phyloP scores from a whole-genome alignment of 1,284 basidiomycete species.

The Cryptococcus maquisensis region DNA sequence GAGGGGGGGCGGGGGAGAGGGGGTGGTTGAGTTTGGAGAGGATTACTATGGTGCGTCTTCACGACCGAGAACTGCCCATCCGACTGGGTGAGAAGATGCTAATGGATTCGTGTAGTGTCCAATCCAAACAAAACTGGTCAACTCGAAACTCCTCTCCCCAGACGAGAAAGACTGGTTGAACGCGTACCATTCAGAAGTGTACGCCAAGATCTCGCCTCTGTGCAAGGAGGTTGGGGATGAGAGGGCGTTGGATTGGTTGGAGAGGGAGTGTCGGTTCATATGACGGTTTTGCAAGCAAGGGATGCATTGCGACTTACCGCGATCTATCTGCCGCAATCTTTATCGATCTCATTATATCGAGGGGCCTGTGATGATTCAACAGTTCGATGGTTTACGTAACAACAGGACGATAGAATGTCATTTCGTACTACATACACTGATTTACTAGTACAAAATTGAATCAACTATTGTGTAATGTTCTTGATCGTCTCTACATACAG shows the following conservation, averaged over 20 bases:
- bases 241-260: slow-evolving; percentile 72
- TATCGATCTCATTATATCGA: too few species aligned
- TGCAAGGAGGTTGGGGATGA: slow-evolving; percentile 58
- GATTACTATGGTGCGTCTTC: slow-evolving; percentile 66
- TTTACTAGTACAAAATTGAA: too few species aligned
- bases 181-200: slow-evolving; percentile 73
- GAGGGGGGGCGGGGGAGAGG: slow-evolving; percentile 78
- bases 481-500: too few species aligned
- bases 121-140: slow-evolving; percentile 80
- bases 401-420: too few species aligned
- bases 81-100: too few species aligned
- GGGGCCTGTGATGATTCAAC: too few species aligned
- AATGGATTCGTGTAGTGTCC: slow-evolving; percentile 58
- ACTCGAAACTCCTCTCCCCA: slow-evolving; percentile 59
- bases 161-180: slow-evolving; percentile 80
- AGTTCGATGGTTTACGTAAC: too few species aligned
- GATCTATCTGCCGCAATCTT: too few species aligned
- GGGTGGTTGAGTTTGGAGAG: slow-evolving; percentile 78
- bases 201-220: slow-evolving; percentile 70
- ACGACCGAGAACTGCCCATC: neutral
- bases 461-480: too few species aligned
- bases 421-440: too few species aligned
- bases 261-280: slow-evolving; percentile 54
- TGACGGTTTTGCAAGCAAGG: neutral
- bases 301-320: too few species aligned